A percentile compares a stretch with the other conserved stretches of the same genome.
phyloP scores from a whole-genome alignment of 768 basidiomycete species.

The Nidula microcarpa region DNA sequence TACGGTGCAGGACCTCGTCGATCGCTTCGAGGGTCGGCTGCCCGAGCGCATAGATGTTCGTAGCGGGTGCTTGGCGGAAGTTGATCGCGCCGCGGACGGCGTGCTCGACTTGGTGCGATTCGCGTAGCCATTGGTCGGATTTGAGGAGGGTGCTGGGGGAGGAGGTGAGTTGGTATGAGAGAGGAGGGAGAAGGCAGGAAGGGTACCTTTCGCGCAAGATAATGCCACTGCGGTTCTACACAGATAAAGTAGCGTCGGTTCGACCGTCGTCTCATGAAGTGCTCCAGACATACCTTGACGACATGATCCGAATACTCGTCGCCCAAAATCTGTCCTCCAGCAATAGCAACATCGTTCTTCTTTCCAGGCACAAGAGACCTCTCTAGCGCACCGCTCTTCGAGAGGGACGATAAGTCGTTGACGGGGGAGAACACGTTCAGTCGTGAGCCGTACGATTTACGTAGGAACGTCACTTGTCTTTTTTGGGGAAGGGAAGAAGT shows the following conservation, averaged over 20 bases:
- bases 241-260: not conserved
- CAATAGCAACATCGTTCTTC: conserved; percentile 69
- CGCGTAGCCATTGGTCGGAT: conserved; percentile 87
- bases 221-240: conserved; percentile 86
- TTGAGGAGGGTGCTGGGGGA: conserved; percentile 73
- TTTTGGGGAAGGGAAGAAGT: not conserved
- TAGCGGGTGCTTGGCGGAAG: conserved; percentile 80
- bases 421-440: conserved; percentile 91
- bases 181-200: not conserved
- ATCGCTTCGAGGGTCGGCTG: conserved; percentile 91
- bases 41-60: conserved; percentile 87
- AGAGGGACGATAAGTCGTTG: conserved; percentile 80
- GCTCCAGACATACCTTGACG: conserved; percentile 56
- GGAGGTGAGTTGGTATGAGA: not conserved
- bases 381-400: conserved; percentile 59
- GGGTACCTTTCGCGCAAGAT: conserved; percentile 83
- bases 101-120: conserved; percentile 61
- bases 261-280: not conserved
- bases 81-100: conserved; percentile 92
- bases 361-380: conserved; percentile 61
- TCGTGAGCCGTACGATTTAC: conserved; percentile 76
- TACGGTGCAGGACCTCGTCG: conserved; percentile 65
- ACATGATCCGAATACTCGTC: conserved; percentile 97
- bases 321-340: conserved; percentile 83
- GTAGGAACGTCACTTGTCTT: conserved; percentile 84